Percentiles rank a stretch among this genome's conserved stretches.
These are phyloP conservation scores for Pythium pectinolyticum DNA, from an alignment of 352 stramenopile species.

Conservation along the genomic window DNA sequence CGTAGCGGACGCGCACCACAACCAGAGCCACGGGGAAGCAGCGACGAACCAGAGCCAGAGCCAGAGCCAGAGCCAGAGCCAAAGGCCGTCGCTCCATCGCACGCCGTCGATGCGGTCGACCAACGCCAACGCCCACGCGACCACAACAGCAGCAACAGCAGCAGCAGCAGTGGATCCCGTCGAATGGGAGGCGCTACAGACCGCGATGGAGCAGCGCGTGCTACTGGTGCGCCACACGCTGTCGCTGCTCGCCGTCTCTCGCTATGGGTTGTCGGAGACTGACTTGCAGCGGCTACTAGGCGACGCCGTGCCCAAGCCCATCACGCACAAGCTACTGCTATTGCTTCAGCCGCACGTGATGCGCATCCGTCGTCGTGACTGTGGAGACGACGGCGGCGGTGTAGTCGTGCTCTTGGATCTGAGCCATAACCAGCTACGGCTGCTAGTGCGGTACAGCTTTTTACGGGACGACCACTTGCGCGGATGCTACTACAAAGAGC, in stretches of 20 bases:
- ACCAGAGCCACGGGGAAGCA: neutral
- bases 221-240: slow-evolving; percentile 72
- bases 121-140: neutral
- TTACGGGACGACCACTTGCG: slow-evolving; percentile 64
- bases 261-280: slow-evolving; percentile 65
- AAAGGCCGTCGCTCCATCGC: slow-evolving; percentile 8
- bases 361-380: slow-evolving; percentile 64
- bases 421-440: slow-evolving; percentile 74
- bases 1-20: neutral
- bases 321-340: slow-evolving; percentile 45
- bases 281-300: slow-evolving; percentile 66
- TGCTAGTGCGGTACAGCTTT: slow-evolving; percentile 74
- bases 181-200: slow-evolving; percentile 57
- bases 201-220: slow-evolving; percentile 62
- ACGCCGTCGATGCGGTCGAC: slow-evolving; percentile 14
- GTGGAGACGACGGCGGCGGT: slow-evolving; percentile 22
- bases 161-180: slow-evolving; percentile 16
- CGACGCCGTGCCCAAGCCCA: slow-evolving; percentile 39
- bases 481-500: slow-evolving; percentile 68
- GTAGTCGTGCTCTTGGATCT: slow-evolving; percentile 67
- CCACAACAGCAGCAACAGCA: neutral
- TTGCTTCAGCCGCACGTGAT: slow-evolving; percentile 70
- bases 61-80: neutral
- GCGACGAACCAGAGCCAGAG: slow-evolving; percentile 1
- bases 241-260: slow-evolving; percentile 64